These are phyloP conservation scores for Cutaneotrichosporon sp. DNA, from an alignment of 1,284 basidiomycete species.

Conservation along the genomic window DNA sequence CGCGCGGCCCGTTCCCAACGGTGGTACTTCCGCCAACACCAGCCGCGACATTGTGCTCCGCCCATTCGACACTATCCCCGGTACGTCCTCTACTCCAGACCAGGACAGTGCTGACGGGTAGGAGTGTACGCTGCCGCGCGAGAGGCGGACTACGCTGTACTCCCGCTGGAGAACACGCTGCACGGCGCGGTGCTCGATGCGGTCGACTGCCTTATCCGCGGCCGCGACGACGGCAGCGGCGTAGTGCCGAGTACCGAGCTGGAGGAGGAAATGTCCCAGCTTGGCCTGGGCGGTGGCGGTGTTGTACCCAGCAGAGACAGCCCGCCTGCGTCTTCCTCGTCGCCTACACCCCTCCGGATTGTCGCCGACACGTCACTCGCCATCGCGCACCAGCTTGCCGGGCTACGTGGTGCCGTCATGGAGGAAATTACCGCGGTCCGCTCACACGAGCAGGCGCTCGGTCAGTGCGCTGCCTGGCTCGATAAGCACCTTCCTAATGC, in stretches of 20 bases:
- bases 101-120: conserved; percentile 3
- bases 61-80: background rate
- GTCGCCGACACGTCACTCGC: conserved; percentile 23
- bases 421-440: conserved; percentile 37
- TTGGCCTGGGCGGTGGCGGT: too few species aligned
- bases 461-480: conserved; percentile 42
- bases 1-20: conserved; percentile 5
- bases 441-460: conserved; percentile 48
- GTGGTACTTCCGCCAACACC: too few species aligned
- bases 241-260: too few species aligned
- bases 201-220: conserved; percentile 32
- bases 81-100: background rate
- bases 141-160: conserved; percentile 28
- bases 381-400: conserved; percentile 45
- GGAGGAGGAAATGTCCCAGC: too few species aligned
- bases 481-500: conserved; percentile 29
- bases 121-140: conserved; percentile 23
- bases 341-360: background rate
- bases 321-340: background rate
- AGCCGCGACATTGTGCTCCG: background rate
- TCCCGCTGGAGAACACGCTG: conserved; percentile 47
- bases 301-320: background rate
- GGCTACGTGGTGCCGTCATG: conserved; percentile 25
- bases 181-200: conserved; percentile 46
- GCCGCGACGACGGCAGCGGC: too few species aligned